Percentiles rank a stretch among this genome's conserved stretches.
Conservation (phyloP, 75 land plant species). For the Pinus taeda region DNA sequence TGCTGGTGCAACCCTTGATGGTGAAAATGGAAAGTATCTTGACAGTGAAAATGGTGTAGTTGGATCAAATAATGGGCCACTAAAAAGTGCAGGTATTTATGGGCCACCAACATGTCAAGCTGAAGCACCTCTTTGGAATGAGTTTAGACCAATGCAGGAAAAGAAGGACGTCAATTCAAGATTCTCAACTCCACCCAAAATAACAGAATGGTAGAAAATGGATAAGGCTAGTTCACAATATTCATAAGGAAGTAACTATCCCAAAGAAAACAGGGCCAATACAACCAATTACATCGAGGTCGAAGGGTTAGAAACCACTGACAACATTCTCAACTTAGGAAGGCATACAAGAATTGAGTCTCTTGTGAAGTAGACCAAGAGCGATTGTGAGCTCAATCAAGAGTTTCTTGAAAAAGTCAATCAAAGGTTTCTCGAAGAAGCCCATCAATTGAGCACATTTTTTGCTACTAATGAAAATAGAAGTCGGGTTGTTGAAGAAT, state of each 20-base stretch:
- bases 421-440: background rate
- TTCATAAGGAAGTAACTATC: background rate
- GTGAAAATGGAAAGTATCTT: too few relatives aligned
- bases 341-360: background rate
- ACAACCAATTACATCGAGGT: background rate
- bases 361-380: background rate
- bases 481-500: background rate
- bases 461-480: conserved; percentile 2
- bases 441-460: conserved; percentile 6
- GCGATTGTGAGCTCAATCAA: conserved; percentile 5
- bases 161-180: background rate
- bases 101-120: background rate
- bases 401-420: background rate
- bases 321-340: background rate
- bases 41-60: too few relatives aligned
- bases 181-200: conserved; percentile 5
- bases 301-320: background rate
- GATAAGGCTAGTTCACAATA: background rate
- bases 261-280: background rate
- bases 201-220: conserved; percentile 1
- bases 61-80: too few relatives aligned
- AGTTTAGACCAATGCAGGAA: background rate
- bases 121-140: background rate
- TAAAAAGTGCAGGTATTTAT: too few relatives aligned
- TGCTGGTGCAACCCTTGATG: too few relatives aligned